Evolutionary conservation across 176 grass and related monocot genomes (phyloP), one percentile per base, ranked within the genome.

Genomic region (Bolboschoenus planiculmis): DNA sequence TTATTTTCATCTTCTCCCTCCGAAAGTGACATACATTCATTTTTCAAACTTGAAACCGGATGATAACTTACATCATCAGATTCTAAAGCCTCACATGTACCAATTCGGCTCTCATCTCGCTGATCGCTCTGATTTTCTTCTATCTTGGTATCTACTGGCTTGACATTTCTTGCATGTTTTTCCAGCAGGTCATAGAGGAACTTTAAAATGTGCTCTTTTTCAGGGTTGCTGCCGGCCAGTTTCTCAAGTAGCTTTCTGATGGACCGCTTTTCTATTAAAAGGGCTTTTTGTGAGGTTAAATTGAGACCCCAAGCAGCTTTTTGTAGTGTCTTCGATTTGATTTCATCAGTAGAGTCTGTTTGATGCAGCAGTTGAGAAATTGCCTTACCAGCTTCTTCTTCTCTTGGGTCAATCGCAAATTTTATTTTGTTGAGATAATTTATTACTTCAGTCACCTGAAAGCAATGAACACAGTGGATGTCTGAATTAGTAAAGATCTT

Each of bases 231-330:
- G 6, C 56, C 84, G 13, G 36, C 5, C n/a, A 85, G 20, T 63
- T 85, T 5, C 4, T 80, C 84, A 16, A 44, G 59, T 80, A 85
- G 84, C 30, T 55, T 80, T 79, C 63, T 85, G 26, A 79, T 70
- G 56, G 84, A 78, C 30, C 84, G 75, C 35, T 79, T 85, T 79
- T 85, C 84, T 50, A 85, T 80, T 54, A 80, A 80, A 80, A 80
- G 75, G 39, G 55, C n/a, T 85, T 67, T 85, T 14, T 37, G 84
- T 48, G 84, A 85, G 10, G 55, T 80, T 33, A 85, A 65, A 79
- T 79, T 85, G 18, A 85, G 60, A 50, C 21, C 57, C 24, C 42
- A 80, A 80, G 58, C 73, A 63, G 59, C 73, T 37, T 50, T 80
- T 64, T 80, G 84, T 15, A 85, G 37, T 7, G 84, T 54, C 4